Evolutionary conservation across 2,329 filamentous ascomycete genomes (phyloP).

Genomic region (Ceratocystis variospora): DNA sequence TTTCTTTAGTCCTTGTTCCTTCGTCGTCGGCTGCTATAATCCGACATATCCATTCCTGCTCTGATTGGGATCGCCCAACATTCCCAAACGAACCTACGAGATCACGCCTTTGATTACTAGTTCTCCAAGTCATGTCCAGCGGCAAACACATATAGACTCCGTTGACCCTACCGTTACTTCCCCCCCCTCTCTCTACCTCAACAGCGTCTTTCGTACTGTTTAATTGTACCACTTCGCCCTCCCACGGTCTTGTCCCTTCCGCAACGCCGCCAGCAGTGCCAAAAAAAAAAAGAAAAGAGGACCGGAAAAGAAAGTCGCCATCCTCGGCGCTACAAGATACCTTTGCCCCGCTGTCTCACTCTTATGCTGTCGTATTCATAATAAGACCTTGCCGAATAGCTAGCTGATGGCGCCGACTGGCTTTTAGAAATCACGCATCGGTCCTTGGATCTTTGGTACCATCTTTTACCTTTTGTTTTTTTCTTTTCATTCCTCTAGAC

Average conservation of each 20-base stretch:
- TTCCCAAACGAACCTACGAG: neutral
- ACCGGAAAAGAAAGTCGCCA: neutral
- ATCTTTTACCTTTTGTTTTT: constrained; percentile 7
- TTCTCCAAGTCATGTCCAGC: neutral
- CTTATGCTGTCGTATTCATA: neutral
- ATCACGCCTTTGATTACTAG: neutral
- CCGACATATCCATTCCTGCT: neutral
- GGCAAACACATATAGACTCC: neutral
- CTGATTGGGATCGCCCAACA: neutral
- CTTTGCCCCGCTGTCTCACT: constrained; percentile 2
- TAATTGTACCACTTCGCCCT: neutral
- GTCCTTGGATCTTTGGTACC: neutral
- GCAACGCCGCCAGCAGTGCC: neutral
- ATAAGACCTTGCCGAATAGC: neutral
- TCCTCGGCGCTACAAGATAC: neutral
- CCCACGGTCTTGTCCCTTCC: neutral
- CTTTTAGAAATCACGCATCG: constrained; percentile 3
- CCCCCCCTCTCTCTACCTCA: neutral
- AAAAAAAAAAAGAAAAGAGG: neutral
- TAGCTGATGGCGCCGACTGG: neutral
- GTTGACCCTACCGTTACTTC: neutral
- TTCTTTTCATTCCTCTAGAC: neutral
- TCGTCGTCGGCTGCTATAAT: neutral
- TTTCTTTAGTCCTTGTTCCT: neutral
- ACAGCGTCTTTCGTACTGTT: neutral